Evolutionary conservation across 306 rosid genomes (phyloP).

Genomic region (Crotalaria pallida): DNA sequence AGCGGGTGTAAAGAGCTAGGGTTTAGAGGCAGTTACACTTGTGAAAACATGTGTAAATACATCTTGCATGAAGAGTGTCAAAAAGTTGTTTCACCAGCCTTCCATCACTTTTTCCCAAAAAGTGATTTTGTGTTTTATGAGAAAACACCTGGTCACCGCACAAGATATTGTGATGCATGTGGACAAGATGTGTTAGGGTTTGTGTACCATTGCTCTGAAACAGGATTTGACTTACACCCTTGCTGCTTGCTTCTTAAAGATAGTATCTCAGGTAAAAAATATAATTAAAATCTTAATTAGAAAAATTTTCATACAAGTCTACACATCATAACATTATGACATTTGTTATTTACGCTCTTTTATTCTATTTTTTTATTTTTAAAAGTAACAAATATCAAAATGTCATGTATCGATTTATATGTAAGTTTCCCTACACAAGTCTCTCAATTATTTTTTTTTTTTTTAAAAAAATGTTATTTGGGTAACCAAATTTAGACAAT

Average conservation of each 20-base stretch:
- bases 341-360: too few relatives aligned
- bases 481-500: too few relatives aligned
- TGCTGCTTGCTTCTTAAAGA: conserved; percentile 29
- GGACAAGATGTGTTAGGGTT: conserved; percentile 45
- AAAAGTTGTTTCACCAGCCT: neutral
- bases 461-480: too few relatives aligned
- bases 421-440: too few relatives aligned
- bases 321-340: too few relatives aligned
- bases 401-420: too few relatives aligned
- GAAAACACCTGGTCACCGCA: neutral
- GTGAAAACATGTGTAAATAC: conserved; percentile 25
- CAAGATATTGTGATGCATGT: conserved; percentile 38
- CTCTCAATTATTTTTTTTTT: too few relatives aligned
- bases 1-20: conserved; percentile 42
- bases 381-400: too few relatives aligned
- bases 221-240: conserved; percentile 34
- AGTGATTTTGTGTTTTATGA: conserved; percentile 16
- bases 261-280: neutral
- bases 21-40: conserved; percentile 28
- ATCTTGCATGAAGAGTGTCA: conserved; percentile 41
- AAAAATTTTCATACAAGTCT: too few relatives aligned
- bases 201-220: conserved; percentile 27
- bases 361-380: too few relatives aligned
- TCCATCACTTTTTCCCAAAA: conserved; percentile 19
- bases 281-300: too few relatives aligned